A percentile compares a stretch with the other conserved stretches of the same genome.
Evolutionary conservation across 371 early-diverging fungal species (phyloP).

Genomic region (Mucor racemosus): DNA sequence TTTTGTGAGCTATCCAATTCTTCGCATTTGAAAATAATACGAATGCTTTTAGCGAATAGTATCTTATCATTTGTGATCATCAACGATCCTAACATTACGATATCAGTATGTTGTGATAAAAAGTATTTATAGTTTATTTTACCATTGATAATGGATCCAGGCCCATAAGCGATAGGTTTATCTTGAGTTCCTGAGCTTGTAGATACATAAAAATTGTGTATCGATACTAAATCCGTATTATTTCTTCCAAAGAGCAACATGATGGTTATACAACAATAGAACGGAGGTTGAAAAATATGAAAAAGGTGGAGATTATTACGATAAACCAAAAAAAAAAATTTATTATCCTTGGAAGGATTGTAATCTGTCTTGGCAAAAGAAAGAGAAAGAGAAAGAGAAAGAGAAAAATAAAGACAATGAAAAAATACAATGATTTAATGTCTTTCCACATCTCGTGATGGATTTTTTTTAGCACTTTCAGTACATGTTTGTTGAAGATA

Average conservation of each 20-base stretch:
- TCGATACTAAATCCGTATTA: constrained; percentile 17
- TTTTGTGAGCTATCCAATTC: constrained; percentile 23
- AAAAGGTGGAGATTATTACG: constrained; percentile 6
- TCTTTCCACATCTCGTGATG: neutral
- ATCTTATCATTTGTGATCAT: constrained; percentile 41
- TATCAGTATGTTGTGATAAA: neutral
- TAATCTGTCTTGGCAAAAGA: constrained; percentile 1
- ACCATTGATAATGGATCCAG: constrained; percentile 51
- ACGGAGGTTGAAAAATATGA: neutral
- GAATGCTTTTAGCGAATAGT: constrained; percentile 30
- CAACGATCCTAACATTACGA: constrained; percentile 35
- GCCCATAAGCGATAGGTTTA: constrained; percentile 48
- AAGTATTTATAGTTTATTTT: neutral
- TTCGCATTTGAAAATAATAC: constrained; percentile 42
- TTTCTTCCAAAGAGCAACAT: constrained; percentile 32
- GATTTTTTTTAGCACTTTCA: neutral
- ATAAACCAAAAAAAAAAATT: neutral
- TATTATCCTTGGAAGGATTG: neutral
- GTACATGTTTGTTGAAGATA: neutral
- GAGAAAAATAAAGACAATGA: neutral
- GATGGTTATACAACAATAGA: constrained; percentile 13
- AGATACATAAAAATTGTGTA: constrained; percentile 31
- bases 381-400: neutral
- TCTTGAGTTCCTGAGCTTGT: constrained; percentile 35
- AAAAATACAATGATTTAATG: neutral